Evolutionary conservation across 2,329 filamentous ascomycete species (phyloP), one percentile per base, ranked within the genome.

Genomic region (Akanthomyces lecanii): DNA sequence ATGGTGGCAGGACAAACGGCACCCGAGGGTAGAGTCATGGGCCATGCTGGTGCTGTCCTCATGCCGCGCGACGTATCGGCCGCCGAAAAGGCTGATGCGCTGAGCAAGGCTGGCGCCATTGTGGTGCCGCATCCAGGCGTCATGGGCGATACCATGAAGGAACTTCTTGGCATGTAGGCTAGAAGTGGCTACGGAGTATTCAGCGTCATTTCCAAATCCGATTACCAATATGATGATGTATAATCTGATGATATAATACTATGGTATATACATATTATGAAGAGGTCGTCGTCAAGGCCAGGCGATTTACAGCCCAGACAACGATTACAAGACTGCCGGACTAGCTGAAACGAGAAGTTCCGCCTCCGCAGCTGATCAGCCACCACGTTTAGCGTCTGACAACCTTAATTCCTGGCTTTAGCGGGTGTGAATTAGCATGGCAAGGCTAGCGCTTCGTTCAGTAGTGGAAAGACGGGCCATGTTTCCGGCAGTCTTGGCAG

Each of bases 1-100:
- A 80, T 91, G 62, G 81, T 91, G 18, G 87, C 85, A 12, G 89
- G 89, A 1, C 74, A 83, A 64, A 81, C 85, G 61, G 87, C 88
- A 8, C 83, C 83, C 2, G 72, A 77, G 42, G 85, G 85, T 0
- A 81, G 81, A 44, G 81, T 87, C 7, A 91, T 91, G 88, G 89
- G 89, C 1, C 89, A 91, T 72, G 88, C 88, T 2, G 89, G 89
- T 25, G 89, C 89, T 3, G 84, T 88, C 73, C 61, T 72, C 1
- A 71, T 68, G 3, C 52, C 70, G 2, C 63, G 71, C 8, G 75
- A 77, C 48, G 65, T 70, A 0, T 67, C 73, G 4, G 75, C 75
- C 0, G 68, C 67, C 2, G 68, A 65, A 2, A 78, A 78, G 61
- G 72, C 68, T 0, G 71, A 67, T 25, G 74, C 75, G 0, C 66